Conservation (phyloP, 2,329 filamentous ascomycete species). For the Sarocladium oryzae region DNA sequence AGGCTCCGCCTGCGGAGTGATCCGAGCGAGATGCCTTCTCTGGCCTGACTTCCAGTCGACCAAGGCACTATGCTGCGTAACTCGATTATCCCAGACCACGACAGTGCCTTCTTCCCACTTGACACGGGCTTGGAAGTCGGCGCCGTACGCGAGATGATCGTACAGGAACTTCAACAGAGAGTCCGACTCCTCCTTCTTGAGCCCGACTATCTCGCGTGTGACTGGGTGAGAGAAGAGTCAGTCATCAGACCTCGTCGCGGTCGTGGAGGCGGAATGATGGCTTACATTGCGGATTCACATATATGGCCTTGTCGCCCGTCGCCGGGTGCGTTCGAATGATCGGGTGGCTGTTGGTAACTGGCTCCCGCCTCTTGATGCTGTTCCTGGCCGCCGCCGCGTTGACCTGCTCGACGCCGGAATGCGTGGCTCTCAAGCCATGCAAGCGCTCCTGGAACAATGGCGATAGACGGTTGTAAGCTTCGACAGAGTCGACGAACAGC, state of each 20-base stretch:
- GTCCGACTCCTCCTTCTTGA: conserved; percentile 77
- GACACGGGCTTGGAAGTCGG: conserved; percentile 60
- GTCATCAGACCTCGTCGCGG: too few species aligned
- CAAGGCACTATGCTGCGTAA: conserved; percentile 67
- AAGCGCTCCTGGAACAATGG: conserved; percentile 69
- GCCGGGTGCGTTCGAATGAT: conserved; percentile 68
- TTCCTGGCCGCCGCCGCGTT: conserved; percentile 40
- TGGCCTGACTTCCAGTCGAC: conserved; percentile 77
- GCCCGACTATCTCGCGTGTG: conserved; percentile 67
- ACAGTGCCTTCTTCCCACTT: conserved; percentile 69
- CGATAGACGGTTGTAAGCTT: conserved; percentile 70
- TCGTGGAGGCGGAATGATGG: too few species aligned
- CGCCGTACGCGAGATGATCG: conserved; percentile 35
- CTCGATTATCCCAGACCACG: conserved; percentile 74
- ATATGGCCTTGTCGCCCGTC: conserved; percentile 73
- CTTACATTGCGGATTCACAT: conserved; percentile 65
- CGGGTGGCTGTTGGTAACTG: conserved; percentile 63
- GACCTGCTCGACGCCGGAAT: conserved; percentile 68
- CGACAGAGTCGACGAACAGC: conserved; percentile 65
- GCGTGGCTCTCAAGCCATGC: conserved; percentile 68
- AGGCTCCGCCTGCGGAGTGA: conserved; percentile 70
- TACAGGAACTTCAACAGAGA: conserved; percentile 60
- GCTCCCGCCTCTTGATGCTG: conserved; percentile 59
- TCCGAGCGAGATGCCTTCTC: conserved; percentile 66
- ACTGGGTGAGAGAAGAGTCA: conserved; percentile 30